Evolutionary conservation across 768 basidiomycete genomes (phyloP).

Genomic region (Rhizopogon vesiculosus): DNA sequence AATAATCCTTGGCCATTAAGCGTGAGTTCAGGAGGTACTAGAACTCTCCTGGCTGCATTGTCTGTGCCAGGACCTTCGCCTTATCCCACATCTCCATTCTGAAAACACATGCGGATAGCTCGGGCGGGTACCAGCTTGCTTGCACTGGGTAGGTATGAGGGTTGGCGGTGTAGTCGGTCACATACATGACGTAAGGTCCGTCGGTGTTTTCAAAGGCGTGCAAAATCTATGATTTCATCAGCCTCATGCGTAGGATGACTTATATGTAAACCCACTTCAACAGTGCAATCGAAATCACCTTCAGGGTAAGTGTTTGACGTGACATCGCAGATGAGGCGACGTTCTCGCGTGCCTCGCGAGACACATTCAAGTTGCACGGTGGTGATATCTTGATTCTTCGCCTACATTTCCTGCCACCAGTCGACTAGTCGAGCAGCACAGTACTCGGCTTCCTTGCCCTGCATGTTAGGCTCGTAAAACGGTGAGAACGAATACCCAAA

Average conservation of each 20-base stretch:
- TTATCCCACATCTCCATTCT: conserved; percentile 57
- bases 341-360: conserved; percentile 24
- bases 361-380: conserved; percentile 11
- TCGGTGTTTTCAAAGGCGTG: conserved; percentile 35
- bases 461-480: conserved; percentile 36
- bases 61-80: conserved; percentile 36
- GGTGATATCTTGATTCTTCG: conserved; percentile 13
- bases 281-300: conserved; percentile 60
- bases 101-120: conserved; percentile 41
- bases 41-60: conserved; percentile 45
- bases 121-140: conserved; percentile 42
- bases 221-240: conserved; percentile 38
- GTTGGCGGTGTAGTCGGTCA: conserved; percentile 63
- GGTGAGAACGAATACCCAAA: conserved; percentile 39
- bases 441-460: conserved; percentile 35
- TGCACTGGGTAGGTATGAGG: conserved; percentile 26
- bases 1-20: conserved; percentile 32
- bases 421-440: conserved; percentile 39
- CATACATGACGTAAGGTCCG: conserved; percentile 44
- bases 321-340: conserved; percentile 47
- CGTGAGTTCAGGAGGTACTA: conserved; percentile 52
- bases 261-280: conserved; percentile 41
- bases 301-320: conserved; percentile 37
- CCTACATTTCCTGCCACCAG: conserved; percentile 43
- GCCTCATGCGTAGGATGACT: not conserved